Evolutionary conservation across 169 alveolate species (phyloP).

Genomic region (Theileria equi): DNA sequence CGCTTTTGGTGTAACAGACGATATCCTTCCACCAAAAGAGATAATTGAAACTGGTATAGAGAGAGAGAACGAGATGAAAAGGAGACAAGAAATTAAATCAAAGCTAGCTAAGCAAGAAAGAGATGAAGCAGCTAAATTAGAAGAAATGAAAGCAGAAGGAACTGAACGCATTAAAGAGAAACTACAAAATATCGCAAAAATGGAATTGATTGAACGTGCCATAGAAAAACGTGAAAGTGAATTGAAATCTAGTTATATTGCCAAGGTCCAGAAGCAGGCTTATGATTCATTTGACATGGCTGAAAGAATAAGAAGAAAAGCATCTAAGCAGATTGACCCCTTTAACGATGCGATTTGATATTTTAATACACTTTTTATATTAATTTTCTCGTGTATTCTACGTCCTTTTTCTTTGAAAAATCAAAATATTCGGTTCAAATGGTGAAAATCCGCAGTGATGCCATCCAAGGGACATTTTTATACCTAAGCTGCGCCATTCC

Average conservation of each 20-base stretch:
- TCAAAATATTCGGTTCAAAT: slow-evolving; percentile 2
- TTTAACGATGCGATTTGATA: slow-evolving; percentile 10
- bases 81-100: neutral
- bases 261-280: slow-evolving; percentile 29
- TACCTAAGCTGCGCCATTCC: slow-evolving; percentile 13
- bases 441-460: slow-evolving; percentile 13
- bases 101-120: neutral
- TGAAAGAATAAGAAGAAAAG: slow-evolving; percentile 23
- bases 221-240: neutral
- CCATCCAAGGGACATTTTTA: slow-evolving; percentile 20
- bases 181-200: slow-evolving; percentile 30
- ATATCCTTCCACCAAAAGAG: slow-evolving; percentile 58
- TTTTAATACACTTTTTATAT: neutral
- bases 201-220: slow-evolving; percentile 1
- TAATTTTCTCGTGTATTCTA: slow-evolving; percentile 6
- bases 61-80: slow-evolving; percentile 17
- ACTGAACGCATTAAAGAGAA: slow-evolving; percentile 33
- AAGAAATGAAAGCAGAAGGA: slow-evolving; percentile 45
- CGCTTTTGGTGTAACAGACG: slow-evolving; percentile 64
- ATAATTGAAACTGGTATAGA: slow-evolving; percentile 43
- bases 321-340: slow-evolving; percentile 8
- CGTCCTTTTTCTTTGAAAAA: slow-evolving; percentile 3
- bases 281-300: slow-evolving; percentile 40
- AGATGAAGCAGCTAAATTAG: slow-evolving; percentile 1
- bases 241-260: slow-evolving; percentile 6